These are phyloP conservation scores for Solanum pimpinellifolium DNA, from an alignment of 257 asterid species.

Conservation along the genomic window DNA sequence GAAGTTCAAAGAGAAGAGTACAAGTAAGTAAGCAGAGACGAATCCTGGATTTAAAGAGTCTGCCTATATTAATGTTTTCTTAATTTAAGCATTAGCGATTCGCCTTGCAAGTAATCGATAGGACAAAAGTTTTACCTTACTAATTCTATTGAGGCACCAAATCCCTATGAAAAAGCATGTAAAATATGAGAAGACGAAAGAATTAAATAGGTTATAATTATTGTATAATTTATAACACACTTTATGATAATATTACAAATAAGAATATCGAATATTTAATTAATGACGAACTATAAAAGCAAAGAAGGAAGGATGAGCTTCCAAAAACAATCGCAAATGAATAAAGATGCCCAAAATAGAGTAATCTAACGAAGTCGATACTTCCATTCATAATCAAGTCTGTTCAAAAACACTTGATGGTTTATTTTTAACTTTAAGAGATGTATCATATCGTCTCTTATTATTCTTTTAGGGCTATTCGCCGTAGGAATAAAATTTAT, in stretches of 20 bases:
- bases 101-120: too few species aligned
- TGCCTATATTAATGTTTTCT: too few species aligned
- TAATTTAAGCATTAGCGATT: too few species aligned
- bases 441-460: background rate
- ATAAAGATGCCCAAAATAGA: background rate
- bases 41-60: fast-evolving
- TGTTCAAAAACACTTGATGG: background rate
- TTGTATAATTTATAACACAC: background rate
- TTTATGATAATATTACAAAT: background rate
- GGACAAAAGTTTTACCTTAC: too few species aligned
- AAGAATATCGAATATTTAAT: background rate
- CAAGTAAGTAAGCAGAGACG: background rate
- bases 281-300: background rate
- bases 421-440: background rate
- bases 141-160: background rate
- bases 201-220: background rate
- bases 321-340: background rate
- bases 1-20: background rate
- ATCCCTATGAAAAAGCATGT: background rate
- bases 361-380: background rate
- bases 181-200: background rate
- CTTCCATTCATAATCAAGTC: background rate
- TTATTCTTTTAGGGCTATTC: background rate
- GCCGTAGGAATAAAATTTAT: fast-evolving
- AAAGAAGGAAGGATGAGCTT: background rate